These are phyloP conservation scores for Rutidosis leptorrhynchoides DNA, from an alignment of 129 eudicot species.

Conservation along the genomic window DNA sequence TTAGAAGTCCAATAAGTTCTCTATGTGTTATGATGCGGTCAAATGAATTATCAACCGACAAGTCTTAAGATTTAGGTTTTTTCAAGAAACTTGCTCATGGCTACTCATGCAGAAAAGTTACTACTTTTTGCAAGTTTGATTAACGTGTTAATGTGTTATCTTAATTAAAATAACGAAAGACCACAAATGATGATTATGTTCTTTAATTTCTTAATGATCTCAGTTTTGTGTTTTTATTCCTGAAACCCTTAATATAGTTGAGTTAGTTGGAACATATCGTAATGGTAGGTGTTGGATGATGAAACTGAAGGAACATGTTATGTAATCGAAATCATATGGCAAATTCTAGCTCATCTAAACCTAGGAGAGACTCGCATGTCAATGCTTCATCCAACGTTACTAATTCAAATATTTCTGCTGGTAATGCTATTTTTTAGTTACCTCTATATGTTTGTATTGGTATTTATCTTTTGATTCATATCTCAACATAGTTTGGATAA, in stretches of 20 bases:
- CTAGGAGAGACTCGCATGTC: too few species aligned
- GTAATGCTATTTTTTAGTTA: too few species aligned
- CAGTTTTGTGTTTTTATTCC: conserved; percentile 10
- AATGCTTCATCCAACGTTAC: too few species aligned
- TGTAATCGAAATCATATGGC: too few species aligned
- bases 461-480: too few species aligned
- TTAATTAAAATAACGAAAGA: not conserved
- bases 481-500: too few species aligned
- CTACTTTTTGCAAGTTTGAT: not conserved
- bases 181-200: conserved; percentile 2
- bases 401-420: too few species aligned
- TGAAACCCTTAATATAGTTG: conserved; percentile 12
- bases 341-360: too few species aligned
- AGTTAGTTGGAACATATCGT: conserved; percentile 14
- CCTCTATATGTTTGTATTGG: too few species aligned
- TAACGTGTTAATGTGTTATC: conserved; percentile 16
- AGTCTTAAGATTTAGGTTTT: not conserved
- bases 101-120: conserved; percentile 5
- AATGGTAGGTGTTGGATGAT: conserved; percentile 21
- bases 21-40: not conserved
- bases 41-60: not conserved
- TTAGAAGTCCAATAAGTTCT: too few species aligned
- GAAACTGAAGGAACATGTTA: not conserved
- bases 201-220: conserved; percentile 11
- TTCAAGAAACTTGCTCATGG: conserved; percentile 18